phyloP scores from a whole-genome alignment of 1,284 basidiomycete species.

The Apiotrichum siamense region DNA sequence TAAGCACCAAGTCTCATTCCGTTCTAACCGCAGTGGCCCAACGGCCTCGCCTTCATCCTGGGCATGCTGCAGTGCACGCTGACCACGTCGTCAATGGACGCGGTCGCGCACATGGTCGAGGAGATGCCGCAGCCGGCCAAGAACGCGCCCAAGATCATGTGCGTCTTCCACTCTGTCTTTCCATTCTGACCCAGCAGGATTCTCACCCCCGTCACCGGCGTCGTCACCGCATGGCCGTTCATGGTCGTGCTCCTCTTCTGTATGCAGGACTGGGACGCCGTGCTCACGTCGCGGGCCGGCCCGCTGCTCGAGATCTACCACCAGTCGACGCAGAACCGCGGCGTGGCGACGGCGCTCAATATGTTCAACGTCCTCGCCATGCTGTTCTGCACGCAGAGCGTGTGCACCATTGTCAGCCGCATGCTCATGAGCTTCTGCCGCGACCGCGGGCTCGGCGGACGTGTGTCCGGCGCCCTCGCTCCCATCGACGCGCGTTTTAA shows the following conservation, averaged over 20 bases:
- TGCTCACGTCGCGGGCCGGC: neutral
- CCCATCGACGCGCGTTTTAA: too few species aligned
- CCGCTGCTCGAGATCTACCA: slow-evolving; percentile 8
- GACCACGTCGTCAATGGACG: slow-evolving; percentile 20
- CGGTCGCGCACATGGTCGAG: slow-evolving; percentile 41
- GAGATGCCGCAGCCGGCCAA: slow-evolving; percentile 35
- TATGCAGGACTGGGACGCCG: neutral
- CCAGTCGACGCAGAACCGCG: slow-evolving; percentile 25
- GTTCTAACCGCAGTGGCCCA: too few species aligned
- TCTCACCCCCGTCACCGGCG: slow-evolving; percentile 26
- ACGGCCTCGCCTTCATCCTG: slow-evolving; percentile 39
- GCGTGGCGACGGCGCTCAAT: too few species aligned
- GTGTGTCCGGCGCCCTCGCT: too few species aligned
- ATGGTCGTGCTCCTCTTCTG: slow-evolving; percentile 30
- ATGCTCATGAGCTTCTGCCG: too few species aligned
- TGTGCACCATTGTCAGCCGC: too few species aligned
- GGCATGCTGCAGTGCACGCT: slow-evolving; percentile 40
- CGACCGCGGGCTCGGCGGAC: too few species aligned
- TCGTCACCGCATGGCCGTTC: slow-evolving; percentile 26
- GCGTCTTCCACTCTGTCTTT: too few species aligned
- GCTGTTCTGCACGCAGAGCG: too few species aligned
- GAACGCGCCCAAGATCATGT: slow-evolving; percentile 39
- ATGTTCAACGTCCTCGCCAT: too few species aligned
- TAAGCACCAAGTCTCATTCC: too few species aligned
- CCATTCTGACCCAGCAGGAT: too few species aligned